Evolutionary conservation across 179 eudicot species (phyloP), one percentile per base, ranked within the genome.

Genomic region (Vitellaria paradoxa): DNA sequence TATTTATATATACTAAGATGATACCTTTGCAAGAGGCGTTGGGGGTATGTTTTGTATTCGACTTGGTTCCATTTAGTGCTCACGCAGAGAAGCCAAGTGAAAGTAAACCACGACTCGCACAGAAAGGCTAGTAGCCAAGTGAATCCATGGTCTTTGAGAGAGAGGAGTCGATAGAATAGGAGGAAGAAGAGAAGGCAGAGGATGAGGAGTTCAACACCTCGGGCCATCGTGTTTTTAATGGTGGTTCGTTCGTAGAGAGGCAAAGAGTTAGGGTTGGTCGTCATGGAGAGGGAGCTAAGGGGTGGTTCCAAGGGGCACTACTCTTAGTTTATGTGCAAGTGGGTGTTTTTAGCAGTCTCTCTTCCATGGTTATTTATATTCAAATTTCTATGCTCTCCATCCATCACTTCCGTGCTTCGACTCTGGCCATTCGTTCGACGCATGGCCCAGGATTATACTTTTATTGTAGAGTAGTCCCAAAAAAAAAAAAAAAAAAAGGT

Each of bases 71-170:
- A 84, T 76, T 84, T 84, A n/a, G 15, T 3, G 76, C 5, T 69
- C 50, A 81, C 30, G 7, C 3, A 5, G 17, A 84, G 69, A 40
- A 78, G 52, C 86, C 86, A 84, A 0, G 0, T 5, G 65, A 84
- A 70, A n/a, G 82, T 62, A 67, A 84, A 84, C 70, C 82, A 84
- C 15, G 74, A 70, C 74, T 84, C 86, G 11, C 86, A 70, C 23
- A 70, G 14, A 30, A 26, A 70, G 5, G 74, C 74, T 30, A 70
- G 24, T 7, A 70, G 21, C 74, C 74, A 70, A 17, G 6, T 7
- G 74, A 70, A 53, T 13, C 74, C 74, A 15, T 53, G 46, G 13
- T 52, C 74, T 14, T 14, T 1, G 74, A 84, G 6, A 60, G 52
- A 13, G 57, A 66, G 6, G 81, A 70, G 11, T 1, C 86, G 24